Conservation (phyloP, 495 filamentous ascomycete genomes). For the Podospora appendiculata region DNA sequence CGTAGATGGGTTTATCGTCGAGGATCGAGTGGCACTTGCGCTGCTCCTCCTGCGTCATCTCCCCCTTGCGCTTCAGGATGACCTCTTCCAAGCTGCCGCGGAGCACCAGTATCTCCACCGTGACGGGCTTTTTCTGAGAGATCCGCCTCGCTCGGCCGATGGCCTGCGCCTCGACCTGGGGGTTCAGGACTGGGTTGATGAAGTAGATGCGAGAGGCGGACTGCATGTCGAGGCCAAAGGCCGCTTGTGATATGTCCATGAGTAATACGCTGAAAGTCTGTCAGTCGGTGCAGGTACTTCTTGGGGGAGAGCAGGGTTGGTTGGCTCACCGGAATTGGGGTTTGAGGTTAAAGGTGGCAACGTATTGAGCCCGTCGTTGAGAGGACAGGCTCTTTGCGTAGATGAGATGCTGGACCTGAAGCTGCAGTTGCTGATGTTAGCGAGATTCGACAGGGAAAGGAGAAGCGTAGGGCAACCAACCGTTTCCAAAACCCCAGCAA, state of each 20-base stretch:
- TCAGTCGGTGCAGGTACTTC: not conserved
- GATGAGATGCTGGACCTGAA: slow-evolving; percentile 71
- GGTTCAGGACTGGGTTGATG: slow-evolving; percentile 79
- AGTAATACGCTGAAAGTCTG: slow-evolving; percentile 59
- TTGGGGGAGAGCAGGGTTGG: not conserved
- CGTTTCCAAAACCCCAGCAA: slow-evolving; percentile 75
- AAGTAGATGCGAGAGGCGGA: slow-evolving; percentile 85
- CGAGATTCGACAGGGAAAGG: not conserved
- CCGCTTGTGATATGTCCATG: slow-evolving; percentile 84
- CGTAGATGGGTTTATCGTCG: slow-evolving; percentile 68
- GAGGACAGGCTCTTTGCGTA: slow-evolving; percentile 63
- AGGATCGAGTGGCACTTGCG: slow-evolving; percentile 59
- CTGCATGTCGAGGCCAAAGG: slow-evolving; percentile 77
- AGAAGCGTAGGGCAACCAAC: slow-evolving; percentile 14
- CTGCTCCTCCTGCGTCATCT: slow-evolving; percentile 72
- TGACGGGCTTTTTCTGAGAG: slow-evolving; percentile 71
- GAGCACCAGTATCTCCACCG: slow-evolving; percentile 82
- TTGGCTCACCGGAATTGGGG: slow-evolving; percentile 35
- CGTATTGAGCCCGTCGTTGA: slow-evolving; percentile 57
- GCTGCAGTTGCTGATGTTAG: slow-evolving; percentile 18
- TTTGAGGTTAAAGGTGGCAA: slow-evolving; percentile 67
- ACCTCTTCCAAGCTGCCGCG: slow-evolving; percentile 77
- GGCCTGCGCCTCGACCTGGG: slow-evolving; percentile 81
- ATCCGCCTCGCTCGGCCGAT: slow-evolving; percentile 88
- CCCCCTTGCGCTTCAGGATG: slow-evolving; percentile 63